Base-by-base conservation (phyloP, 257 asterid species). In the Solanum appendiculatum region DNA sequence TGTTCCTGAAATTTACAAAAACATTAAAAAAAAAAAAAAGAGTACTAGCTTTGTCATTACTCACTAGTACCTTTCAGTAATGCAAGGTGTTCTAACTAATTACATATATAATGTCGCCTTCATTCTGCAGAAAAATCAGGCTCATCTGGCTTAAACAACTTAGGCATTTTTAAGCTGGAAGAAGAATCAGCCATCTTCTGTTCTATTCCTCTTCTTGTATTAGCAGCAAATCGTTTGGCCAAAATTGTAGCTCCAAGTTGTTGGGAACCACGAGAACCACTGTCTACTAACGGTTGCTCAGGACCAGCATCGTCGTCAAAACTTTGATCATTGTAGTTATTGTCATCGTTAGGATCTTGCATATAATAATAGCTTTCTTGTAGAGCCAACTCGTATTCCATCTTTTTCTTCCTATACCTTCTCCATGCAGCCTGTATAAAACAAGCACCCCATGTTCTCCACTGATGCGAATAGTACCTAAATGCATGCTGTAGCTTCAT, bases 401-500 rank as follows among this genome's bases (percentile, higher is more conserved):
- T 25, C 91, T 88, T 93, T 89, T 90, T 95, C 90, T 87, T 91
- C 87, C 83, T 92, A 81, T 87, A 92, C 95, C 98, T 89, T 85
- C 99, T 92, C 98, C 98, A 95, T 0, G 96, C 98, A 2, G 94
- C 89, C 87, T 95, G 98, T 18, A 97, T 34, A 63, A 86, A 94
- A 84, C 98, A 97, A 58, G 99, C 90, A 34, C 95, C 95, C 99
- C 99, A 95, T n/a, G 98, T 93, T 86, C 98, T 90, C 99, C 98
- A 95, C 36, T 97, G 99, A 29, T 94, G 97, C 23, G 99, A 97
- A 83, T 95, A 94, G 92, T 93, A 95, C 89, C 98, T 89, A 74
- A 95, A 97, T 3, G 98, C 98, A 54, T 94, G 98, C 90, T 95
- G 99, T 21, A 95, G 94, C 87, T 93, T 94, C 98, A 91, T 94